Evolutionary conservation across 371 early-diverging fungal genomes (phyloP).

Genomic region (Mortierella sp.): DNA sequence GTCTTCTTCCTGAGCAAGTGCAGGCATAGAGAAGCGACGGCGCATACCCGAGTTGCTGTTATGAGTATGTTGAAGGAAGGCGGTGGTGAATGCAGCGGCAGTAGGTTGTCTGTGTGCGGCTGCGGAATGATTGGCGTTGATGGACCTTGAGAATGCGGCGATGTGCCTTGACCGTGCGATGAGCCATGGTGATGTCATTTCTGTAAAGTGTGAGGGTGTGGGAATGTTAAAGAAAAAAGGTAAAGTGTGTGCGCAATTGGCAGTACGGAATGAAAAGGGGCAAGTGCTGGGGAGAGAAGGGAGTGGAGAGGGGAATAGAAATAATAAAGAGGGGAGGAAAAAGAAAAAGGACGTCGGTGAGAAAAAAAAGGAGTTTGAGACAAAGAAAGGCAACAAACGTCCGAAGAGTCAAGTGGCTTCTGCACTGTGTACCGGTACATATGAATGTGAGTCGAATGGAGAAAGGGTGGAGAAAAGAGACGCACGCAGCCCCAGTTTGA

Average conservation of each 20-base stretch:
- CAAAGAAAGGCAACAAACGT: conserved; percentile 7
- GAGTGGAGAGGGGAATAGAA: background rate
- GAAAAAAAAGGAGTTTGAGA: background rate
- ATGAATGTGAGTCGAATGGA: too few species aligned
- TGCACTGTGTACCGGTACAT: background rate
- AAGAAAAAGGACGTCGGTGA: background rate
- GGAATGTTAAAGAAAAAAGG: background rate
- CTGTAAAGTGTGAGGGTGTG: background rate
- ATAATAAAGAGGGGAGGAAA: background rate
- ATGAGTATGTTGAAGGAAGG: background rate
- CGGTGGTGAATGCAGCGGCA: background rate
- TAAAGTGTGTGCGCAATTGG: background rate
- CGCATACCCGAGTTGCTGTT: background rate
- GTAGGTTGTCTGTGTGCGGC: background rate
- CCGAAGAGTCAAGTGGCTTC: conserved; percentile 3
- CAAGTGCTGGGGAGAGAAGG: background rate
- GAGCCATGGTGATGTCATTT: conserved; percentile 23
- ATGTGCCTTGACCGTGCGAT: conserved; percentile 21
- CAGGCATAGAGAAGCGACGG: conserved; percentile 43
- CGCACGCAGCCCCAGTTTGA: background rate
- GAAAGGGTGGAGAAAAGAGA: background rate
- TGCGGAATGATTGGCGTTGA: background rate
- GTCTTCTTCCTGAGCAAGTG: conserved; percentile 39
- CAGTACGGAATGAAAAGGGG: background rate
- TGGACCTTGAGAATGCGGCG: conserved; percentile 15